Base-by-base conservation (phyloP, 1,139 yeast species). In the Protomyces inundatus region DNA sequence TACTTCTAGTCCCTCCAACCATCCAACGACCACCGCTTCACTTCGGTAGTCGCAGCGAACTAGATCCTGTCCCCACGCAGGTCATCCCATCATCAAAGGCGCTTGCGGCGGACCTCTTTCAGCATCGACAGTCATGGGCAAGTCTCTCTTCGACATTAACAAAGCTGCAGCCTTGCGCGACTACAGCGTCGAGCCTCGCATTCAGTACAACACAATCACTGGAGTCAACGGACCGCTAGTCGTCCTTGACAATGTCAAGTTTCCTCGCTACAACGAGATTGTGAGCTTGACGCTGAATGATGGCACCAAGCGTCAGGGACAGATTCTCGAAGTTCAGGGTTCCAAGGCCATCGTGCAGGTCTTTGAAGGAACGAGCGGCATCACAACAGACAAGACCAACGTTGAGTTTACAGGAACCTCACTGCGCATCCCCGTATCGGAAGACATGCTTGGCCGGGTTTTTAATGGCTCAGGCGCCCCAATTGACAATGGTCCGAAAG, bases 401-500 rank as follows among this genome's bases (percentile, higher is more conserved):
- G 97, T 95, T 66, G 98, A 95, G 77, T 93, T 93, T 79, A 91
- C 98, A 46, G 98, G 99, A 67, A 85, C 93, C 75, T 88, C 84
- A 76, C 82, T 93, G 81, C 88, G 87, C 76, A 90, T 93, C 69
- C 88, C 98, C 39, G 98, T 93, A 42, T 88, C 96, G 65, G 98
- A 95, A 77, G 99, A 93, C 75, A 88, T 90, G 82, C 81, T 93
- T 75, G 99, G 99, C 69, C 88, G 99, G 81, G 89, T 93, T 69
- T 93, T 93, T 75, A 97, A 93, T 78, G 99, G 99, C 75, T 90
- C 98, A 39, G 99, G 98, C 79, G 86, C 96, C 78, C 96, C 98
- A 67, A 91, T 90, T 72, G 99, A 93, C 77, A 90, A 90, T 73
- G 99, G 99, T 67, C 99, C 99, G 69, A 88, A 88, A 78, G 96